Percentiles rank a stretch among this genome's conserved stretches.
Evolutionary conservation across 495 filamentous ascomycete species (phyloP).

Genomic region (Penicillium ochrochloron): DNA sequence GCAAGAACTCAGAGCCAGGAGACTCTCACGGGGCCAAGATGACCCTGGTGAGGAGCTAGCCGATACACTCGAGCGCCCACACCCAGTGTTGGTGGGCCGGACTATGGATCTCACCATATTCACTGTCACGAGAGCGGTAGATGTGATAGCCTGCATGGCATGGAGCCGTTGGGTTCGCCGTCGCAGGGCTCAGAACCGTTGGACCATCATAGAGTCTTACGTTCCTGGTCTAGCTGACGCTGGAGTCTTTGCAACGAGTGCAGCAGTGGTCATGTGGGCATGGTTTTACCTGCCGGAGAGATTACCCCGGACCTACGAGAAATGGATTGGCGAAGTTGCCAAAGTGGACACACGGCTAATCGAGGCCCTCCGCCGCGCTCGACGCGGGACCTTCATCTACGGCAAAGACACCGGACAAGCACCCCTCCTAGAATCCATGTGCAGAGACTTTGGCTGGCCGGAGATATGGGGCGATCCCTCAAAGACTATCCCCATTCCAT

Average conservation of each 20-base stretch:
- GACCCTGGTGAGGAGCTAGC: conserved; percentile 48
- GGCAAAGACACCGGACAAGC: conserved; percentile 79
- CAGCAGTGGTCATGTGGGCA: conserved; percentile 86
- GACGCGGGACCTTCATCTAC: conserved; percentile 68
- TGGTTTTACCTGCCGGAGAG: conserved; percentile 79
- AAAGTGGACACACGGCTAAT: conserved; percentile 80
- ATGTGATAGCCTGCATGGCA: conserved; percentile 67
- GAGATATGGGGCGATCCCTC: conserved; percentile 76
- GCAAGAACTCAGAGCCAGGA: conserved; percentile 11
- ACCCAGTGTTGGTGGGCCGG: conserved; percentile 63
- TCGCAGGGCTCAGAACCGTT: conserved; percentile 42
- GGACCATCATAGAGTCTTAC: conserved; percentile 56
- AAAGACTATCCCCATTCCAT: conserved; percentile 76
- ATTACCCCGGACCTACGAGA: conserved; percentile 76
- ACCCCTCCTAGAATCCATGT: conserved; percentile 73
- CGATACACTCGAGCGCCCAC: conserved; percentile 22
- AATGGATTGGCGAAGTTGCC: conserved; percentile 83
- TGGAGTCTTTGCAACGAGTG: conserved; percentile 74
- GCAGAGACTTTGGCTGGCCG: conserved; percentile 72
- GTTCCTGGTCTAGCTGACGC: conserved; percentile 65
- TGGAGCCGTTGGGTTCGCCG: conserved; percentile 58
- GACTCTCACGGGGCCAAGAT: conserved; percentile 12
- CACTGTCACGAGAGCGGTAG: conserved; percentile 72
- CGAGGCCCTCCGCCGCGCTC: conserved; percentile 70
- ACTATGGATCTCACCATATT: conserved; percentile 89